phyloP scores from a whole-genome alignment of 768 basidiomycete species.

The Pleurotus giganteus region DNA sequence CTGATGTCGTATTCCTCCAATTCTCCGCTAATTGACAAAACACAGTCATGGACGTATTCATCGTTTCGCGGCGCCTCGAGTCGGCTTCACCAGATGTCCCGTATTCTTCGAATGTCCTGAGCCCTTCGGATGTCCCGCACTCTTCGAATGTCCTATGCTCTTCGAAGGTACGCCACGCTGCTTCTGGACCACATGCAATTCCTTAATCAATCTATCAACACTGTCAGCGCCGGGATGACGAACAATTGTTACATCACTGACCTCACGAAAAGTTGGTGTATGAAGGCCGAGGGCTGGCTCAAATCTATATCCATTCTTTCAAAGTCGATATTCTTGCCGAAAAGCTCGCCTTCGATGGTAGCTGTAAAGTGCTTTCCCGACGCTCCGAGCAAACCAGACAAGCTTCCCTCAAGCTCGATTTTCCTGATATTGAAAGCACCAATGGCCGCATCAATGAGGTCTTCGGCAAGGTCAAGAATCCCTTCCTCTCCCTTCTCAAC shows the following conservation, averaged over 20 bases:
- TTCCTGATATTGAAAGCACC: background rate
- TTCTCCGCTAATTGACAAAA: too few relatives aligned
- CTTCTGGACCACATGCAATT: too few relatives aligned
- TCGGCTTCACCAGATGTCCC: too few relatives aligned
- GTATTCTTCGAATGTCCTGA: too few relatives aligned
- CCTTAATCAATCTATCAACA: background rate
- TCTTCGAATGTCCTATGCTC: too few relatives aligned
- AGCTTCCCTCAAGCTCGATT: background rate
- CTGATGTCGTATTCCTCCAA: too few relatives aligned
- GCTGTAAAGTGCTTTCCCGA: background rate
- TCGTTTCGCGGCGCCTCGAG: too few relatives aligned
- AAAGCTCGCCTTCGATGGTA: background rate
- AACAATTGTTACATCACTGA: background rate
- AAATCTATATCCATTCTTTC: background rate
- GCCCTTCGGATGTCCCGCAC: too few relatives aligned
- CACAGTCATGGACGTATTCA: too few relatives aligned
- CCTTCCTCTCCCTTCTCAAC: constrained; percentile 1
- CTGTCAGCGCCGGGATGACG: background rate
- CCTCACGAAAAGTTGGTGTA: background rate
- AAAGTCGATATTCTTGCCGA: background rate
- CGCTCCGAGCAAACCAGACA: background rate
- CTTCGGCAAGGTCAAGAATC: background rate
- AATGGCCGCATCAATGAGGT: background rate
- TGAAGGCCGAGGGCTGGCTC: background rate
- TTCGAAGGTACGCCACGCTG: too few relatives aligned